A percentile compares a stretch with the other conserved stretches of the same genome.
phyloP scores from a whole-genome alignment of 164 flowering plant genomes.

The Annona squamosa region DNA sequence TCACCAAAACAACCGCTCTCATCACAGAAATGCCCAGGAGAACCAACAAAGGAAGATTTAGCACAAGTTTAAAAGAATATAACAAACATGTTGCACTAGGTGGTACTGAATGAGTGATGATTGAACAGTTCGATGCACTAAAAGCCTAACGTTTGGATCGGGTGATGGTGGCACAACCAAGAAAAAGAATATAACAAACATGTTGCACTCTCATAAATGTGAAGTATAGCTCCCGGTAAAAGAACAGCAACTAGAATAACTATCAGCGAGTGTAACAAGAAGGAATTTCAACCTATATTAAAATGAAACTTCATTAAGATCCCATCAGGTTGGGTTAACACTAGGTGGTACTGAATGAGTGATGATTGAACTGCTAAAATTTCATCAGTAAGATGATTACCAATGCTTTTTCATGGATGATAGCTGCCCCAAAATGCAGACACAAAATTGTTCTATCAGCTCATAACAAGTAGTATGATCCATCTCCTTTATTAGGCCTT shows the following conservation, averaged over 20 bases:
- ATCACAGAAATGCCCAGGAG: no score
- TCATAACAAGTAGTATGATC: constrained; percentile 1
- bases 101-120: no score
- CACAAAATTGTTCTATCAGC: constrained; percentile 3
- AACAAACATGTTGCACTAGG: no score
- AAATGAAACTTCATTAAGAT: not conserved
- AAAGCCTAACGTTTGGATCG: no score
- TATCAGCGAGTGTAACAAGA: not conserved
- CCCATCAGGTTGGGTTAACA: not conserved
- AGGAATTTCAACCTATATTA: not conserved
- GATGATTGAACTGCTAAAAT: not conserved
- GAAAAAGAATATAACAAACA: no score
- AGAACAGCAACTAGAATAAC: not conserved
- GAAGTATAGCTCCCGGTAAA: no score
- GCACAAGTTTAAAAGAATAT: no score
- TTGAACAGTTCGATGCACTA: no score
- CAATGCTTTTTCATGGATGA: constrained; percentile 1
- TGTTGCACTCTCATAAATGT: no score
- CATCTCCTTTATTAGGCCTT: not conserved
- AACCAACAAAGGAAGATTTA: no score
- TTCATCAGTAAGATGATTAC: not conserved
- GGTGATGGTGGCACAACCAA: no score
- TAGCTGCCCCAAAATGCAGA: constrained; percentile 4
- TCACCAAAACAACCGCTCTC: no score
- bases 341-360: not conserved